Conservation (phyloP, 2,329 filamentous ascomycete species). For the Penicillium sp. region DNA sequence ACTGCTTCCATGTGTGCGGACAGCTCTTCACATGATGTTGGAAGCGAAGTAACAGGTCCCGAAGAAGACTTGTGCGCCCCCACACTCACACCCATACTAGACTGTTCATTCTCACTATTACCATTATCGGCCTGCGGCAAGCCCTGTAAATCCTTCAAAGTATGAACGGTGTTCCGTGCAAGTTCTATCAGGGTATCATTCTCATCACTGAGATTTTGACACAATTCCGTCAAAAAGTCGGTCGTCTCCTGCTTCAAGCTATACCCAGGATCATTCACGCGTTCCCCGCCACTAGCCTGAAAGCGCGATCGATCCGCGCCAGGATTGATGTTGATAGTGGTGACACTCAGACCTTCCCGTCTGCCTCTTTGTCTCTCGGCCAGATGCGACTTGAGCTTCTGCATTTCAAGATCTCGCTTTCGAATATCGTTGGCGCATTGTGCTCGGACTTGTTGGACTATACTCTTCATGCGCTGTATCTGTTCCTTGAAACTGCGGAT, state of each 20-base stretch:
- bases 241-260: constrained; percentile 84
- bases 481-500: constrained; percentile 81
- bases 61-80: constrained; percentile 22
- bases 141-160: constrained; percentile 62
- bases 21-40: constrained; percentile 67
- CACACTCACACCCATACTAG: constrained; percentile 26
- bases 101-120: constrained; percentile 34
- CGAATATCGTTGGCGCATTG: constrained; percentile 89
- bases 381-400: constrained; percentile 83
- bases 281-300: constrained; percentile 36
- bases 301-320: constrained; percentile 36
- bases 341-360: constrained; percentile 54
- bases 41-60: constrained; percentile 45
- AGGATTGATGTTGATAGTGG: constrained; percentile 49
- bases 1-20: constrained; percentile 72
- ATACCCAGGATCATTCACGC: constrained; percentile 59
- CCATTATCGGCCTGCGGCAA: constrained; percentile 36
- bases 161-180: constrained; percentile 68
- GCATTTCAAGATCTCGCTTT: constrained; percentile 84
- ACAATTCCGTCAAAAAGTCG: constrained; percentile 81
- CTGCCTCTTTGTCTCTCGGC: constrained; percentile 63
- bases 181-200: constrained; percentile 79
- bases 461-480: constrained; percentile 71
- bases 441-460: constrained; percentile 77
- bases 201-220: constrained; percentile 81